Conservation (phyloP, 23 red algal species). For the Chondrus crispus region DNA sequence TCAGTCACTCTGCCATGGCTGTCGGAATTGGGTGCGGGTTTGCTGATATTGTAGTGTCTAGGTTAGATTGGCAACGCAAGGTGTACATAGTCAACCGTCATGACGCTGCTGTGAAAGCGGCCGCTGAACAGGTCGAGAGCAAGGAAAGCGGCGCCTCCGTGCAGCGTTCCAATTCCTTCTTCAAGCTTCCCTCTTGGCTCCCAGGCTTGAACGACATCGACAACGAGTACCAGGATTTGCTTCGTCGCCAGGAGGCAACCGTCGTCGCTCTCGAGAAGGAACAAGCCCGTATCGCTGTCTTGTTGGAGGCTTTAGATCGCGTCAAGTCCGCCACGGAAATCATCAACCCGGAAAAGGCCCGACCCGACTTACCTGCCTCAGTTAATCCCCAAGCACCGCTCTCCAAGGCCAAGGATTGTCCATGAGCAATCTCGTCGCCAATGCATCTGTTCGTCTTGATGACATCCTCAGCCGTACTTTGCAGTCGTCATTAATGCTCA, state of each 20-base stretch:
- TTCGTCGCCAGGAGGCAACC: constrained; percentile 6
- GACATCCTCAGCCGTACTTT: no score
- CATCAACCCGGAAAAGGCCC: no score
- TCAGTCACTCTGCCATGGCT: constrained; percentile 1
- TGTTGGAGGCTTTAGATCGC: constrained; percentile 25
- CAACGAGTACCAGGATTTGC: constrained; percentile 46
- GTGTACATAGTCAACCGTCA: not conserved
- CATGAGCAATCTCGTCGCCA: no score
- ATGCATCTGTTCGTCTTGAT: no score
- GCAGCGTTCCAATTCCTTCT: no score
- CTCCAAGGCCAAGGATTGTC: no score
- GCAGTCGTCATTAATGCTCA: no score
- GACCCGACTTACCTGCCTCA: no score
- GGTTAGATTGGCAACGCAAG: constrained; percentile 33
- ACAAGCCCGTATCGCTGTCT: constrained; percentile 32
- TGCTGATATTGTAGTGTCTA: not conserved
- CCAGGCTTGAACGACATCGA: constrained; percentile 9
- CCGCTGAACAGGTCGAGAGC: not conserved
- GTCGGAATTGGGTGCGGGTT: constrained; percentile 26
- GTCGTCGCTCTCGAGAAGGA: constrained; percentile 33
- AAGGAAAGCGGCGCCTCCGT: no score
- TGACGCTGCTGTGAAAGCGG: not conserved
- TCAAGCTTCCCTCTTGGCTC: constrained; percentile 26
- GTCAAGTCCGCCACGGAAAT: no score
- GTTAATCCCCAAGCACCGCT: no score